Base-by-base conservation (phyloP, 257 asterid species). In the Rehmannia glutinosa region DNA sequence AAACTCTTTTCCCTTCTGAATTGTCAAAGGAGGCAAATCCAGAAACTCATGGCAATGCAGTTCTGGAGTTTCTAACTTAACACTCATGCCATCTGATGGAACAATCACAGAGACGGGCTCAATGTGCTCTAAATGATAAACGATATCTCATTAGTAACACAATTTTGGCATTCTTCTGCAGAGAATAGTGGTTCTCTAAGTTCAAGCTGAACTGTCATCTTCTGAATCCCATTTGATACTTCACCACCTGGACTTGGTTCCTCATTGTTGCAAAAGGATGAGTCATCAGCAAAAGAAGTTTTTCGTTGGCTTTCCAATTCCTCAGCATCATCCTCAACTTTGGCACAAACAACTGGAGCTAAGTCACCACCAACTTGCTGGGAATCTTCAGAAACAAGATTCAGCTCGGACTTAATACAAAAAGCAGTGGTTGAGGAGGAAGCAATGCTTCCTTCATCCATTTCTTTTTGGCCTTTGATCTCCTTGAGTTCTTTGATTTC, bases 131-230 rank as follows among this genome's bases (percentile, higher is more conserved):
- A 74, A 64, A 70, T 77, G 74, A 25, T 81, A 57, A 52, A 69
- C 23, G 84, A 78, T 35, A 72, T 72, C 49, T 73, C 78, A 69
- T 85, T 78, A 16, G 72, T 65, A 52, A 43, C 25, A 75, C 87
- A 77, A 25, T 30, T 54, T 49, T 43, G 73, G 49, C 62, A 65
- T 41, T 78, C 84, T 65, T 79, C 79, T 7, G 60, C 47, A 64
- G 53, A 47, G 11, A 25, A 23, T 5, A 17, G n/a, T 69, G 68
- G 36, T 54, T 68, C 38, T 55, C 24, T 33, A 36, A 17, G 12
- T 39, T 71, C 71, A 60, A 38, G 35, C 59, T 64, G 66, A 64
- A 15, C 56, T 6, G 8, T 36, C 27, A 8, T 49, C 30, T 41
- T 35, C 12, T 17, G 52, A 51, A 52, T 53, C 16, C 56, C 45